phyloP scores from a whole-genome alignment of 495 filamentous ascomycete species.

The Haplographium delicatum region DNA sequence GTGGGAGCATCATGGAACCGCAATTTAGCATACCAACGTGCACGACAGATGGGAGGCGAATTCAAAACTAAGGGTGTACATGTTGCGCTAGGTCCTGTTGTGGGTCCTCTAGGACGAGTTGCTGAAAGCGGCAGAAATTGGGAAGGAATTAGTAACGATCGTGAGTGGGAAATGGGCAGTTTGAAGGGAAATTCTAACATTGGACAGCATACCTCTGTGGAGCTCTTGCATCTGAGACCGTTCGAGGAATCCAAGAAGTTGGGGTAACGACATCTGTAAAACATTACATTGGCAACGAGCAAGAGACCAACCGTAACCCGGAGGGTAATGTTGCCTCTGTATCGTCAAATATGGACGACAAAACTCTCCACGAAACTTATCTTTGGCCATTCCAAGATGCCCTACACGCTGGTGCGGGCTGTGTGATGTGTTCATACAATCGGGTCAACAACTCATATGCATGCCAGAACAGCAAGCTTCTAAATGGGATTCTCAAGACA shows the following conservation, averaged over 20 bases:
- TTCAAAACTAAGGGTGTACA: constrained; percentile 61
- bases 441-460: constrained; percentile 61
- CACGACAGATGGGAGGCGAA: constrained; percentile 48
- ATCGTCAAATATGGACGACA: constrained; percentile 61
- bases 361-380: constrained; percentile 67
- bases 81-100: constrained; percentile 60
- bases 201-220: constrained; percentile 31
- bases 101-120: constrained; percentile 49
- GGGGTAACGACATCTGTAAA: constrained; percentile 51
- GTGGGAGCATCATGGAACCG: constrained; percentile 50
- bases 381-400: constrained; percentile 68
- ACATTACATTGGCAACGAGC: constrained; percentile 63
- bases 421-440: constrained; percentile 68
- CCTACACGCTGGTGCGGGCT: constrained; percentile 53
- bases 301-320: constrained; percentile 57
- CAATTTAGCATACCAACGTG: constrained; percentile 43
- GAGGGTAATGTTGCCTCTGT: constrained; percentile 29
- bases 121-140: constrained; percentile 52
- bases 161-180: constrained; percentile 61
- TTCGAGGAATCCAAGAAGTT: constrained; percentile 43
- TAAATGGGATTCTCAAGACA: constrained; percentile 59
- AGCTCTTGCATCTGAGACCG: constrained; percentile 38
- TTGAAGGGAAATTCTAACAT: constrained; percentile 11
- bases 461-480: constrained; percentile 56
- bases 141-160: constrained; percentile 52